Evolutionary conservation across 768 basidiomycete species (phyloP), one percentile per base, ranked within the genome.

Genomic region (Panaeolus cyanescens): DNA sequence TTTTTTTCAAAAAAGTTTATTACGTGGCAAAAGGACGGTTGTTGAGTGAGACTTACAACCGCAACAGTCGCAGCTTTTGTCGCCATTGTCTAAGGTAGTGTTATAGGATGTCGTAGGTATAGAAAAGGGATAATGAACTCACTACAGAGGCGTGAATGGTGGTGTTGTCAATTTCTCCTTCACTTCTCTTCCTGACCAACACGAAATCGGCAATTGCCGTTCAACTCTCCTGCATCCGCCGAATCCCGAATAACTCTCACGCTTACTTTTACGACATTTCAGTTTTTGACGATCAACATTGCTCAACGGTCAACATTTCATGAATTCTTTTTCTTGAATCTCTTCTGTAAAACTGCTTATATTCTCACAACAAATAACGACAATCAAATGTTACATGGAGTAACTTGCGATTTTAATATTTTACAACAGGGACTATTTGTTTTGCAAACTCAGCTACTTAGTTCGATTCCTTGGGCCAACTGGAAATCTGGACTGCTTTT

Each of bases 51-150:
- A 77, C 85, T 76, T 67, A 86, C 85, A 63, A 90, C 86, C 74
- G 85, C 88, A 64, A 81, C 87, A 62, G 82, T 80, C 64, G 86
- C 85, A 82, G 83, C 84, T 85, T 87, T 90, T 72, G 87, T 82
- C 64, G 89, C 87, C 89, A 90, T 89, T 54, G 67, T 74, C 73
- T 65, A 61, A 32, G 40, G n/a, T 7, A 28, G 30, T 55, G 56
- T 69, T 58, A 68, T 57, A 62, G 39, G 45, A 13, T 40, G 28
- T 33, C 12, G 54, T 40, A 19, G 45, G 4, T 17, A 25, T 31
- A 9, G 32, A 37, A 45, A 28, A 58, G 58, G 42, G 37, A 55
- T 20, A 50, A n/a, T 33, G 37, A 34, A 67, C 71, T 59, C 63
- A 73, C 74, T 70, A 56, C 65, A 68, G 45, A 61, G 67, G 64